Evolutionary conservation across 345 rosid species (phyloP), one percentile per base, ranked within the genome.

Genomic region (Excoecaria agallocha): DNA sequence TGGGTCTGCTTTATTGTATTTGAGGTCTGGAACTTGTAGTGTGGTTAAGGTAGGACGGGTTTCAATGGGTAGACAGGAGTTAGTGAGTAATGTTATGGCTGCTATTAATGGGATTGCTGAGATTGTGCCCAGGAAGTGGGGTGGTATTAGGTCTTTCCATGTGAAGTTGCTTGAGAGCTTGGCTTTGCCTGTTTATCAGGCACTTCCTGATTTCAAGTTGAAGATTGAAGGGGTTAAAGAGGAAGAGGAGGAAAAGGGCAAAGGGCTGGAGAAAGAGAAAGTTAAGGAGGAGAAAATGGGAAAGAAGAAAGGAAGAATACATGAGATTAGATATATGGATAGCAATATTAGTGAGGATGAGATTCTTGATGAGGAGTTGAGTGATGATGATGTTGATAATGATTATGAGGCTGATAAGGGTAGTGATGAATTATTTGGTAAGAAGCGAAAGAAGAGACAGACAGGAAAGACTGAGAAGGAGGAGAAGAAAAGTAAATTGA

Each of bases 251-350:
- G 80, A 46, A n/a, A 61, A 52, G 43, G 70, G 17, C 1, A 10
- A n/a, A 8, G 19, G 0, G 3, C 1, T 6, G 13, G 22, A 11
- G 56, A 83, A 69, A 19, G 72, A 51, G n/a, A 71, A 61, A 20
- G 79, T 30, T 2, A 52, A 61, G 54, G 80, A 8, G 60, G 79
- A 24, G 54, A 73, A 81, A 20, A 64, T 41, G 48, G 79, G 60
- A 66, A 81, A 70, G 37, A 88, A 72, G 87, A 91, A 86, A 69
- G 97, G 97, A 41, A 87, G 89, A 80, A 92, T 92, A 73, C 91
- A 87, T 57, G 93, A 88, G 76, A 86, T 92, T 80, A 85, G 83
- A 75, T 92, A 92, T 83, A 87, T 92, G 93, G 97, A 92, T 82
- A 82, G 79, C 51, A 73, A 74, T 59, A 74, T 72, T 5, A 58